These are phyloP conservation scores for Myriosclerotinia curreyana DNA, from an alignment of 2,329 filamentous ascomycete species.

Conservation along the genomic window DNA sequence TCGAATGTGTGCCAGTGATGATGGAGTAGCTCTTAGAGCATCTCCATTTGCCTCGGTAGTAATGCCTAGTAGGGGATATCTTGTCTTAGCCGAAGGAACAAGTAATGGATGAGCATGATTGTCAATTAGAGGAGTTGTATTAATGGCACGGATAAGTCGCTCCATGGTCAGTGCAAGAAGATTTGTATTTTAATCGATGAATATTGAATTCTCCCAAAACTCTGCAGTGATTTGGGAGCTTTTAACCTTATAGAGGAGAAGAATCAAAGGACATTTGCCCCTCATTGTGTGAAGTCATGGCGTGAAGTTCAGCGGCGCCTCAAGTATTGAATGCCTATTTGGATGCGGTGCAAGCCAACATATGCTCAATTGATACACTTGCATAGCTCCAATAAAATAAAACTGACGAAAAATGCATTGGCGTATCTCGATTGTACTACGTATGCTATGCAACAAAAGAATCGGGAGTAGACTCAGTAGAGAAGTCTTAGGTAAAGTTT, in stretches of 20 bases:
- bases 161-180: background rate
- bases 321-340: background rate
- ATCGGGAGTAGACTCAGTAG: too few species aligned
- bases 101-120: slow-evolving; percentile 71
- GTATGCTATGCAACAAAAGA: background rate
- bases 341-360: background rate
- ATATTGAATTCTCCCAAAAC: background rate
- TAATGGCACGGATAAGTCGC: slow-evolving; percentile 43
- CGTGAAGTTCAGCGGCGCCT: background rate
- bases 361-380: slow-evolving; percentile 4
- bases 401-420: background rate
- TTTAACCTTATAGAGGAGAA: background rate
- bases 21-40: slow-evolving; percentile 60
- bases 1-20: slow-evolving; percentile 66
- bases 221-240: background rate
- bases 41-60: slow-evolving; percentile 70
- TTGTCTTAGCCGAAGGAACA: slow-evolving; percentile 47
- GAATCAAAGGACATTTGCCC: background rate
- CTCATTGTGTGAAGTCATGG: slow-evolving; percentile 5
- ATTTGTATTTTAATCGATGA: background rate
- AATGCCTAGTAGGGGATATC: slow-evolving; percentile 55
- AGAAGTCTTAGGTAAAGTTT: background rate
- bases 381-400: background rate
- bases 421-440: background rate
- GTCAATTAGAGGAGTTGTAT: slow-evolving; percentile 64